Percentiles rank a stretch among this genome's conserved stretches.
Evolutionary conservation across 2,329 filamentous ascomycete genomes (phyloP).

Genomic region (Amauroascus verrucosus): DNA sequence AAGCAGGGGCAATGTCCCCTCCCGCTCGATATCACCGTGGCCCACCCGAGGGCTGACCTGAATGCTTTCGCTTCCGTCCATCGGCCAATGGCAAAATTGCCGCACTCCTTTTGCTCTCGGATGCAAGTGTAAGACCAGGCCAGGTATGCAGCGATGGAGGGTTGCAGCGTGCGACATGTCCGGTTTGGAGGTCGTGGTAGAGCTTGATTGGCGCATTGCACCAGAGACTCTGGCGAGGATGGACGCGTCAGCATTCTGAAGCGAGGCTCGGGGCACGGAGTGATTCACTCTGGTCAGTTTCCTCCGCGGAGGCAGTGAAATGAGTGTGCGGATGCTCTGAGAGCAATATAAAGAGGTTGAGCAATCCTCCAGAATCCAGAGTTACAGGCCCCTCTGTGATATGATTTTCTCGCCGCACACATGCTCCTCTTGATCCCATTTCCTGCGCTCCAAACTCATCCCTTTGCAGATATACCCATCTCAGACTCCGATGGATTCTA

Average conservation of each 20-base stretch:
- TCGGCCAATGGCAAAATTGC: slow-evolving; percentile 4
- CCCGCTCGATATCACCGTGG: background rate
- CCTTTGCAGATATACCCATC: background rate
- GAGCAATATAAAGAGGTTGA: background rate
- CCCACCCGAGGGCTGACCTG: background rate
- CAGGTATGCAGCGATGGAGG: background rate
- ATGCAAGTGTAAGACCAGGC: background rate
- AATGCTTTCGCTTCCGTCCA: background rate
- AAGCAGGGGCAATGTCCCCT: background rate
- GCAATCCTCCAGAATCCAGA: background rate
- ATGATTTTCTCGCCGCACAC: background rate
- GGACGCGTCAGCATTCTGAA: background rate
- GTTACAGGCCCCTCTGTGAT: background rate
- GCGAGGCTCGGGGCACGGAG: background rate
- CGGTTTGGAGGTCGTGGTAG: background rate
- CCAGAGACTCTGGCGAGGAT: background rate
- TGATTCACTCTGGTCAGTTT: slow-evolving; percentile 1
- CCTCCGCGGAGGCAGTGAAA: background rate
- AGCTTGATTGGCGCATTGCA: slow-evolving; percentile 1
- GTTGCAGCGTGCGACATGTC: background rate
- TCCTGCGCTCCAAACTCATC: background rate
- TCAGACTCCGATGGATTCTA: background rate
- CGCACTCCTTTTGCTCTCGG: background rate
- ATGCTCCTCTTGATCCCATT: background rate
- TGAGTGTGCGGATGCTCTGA: background rate